These are phyloP conservation scores for Lomentospora prolificans DNA, from an alignment of 2,329 filamentous ascomycete genomes.

Conservation along the genomic window DNA sequence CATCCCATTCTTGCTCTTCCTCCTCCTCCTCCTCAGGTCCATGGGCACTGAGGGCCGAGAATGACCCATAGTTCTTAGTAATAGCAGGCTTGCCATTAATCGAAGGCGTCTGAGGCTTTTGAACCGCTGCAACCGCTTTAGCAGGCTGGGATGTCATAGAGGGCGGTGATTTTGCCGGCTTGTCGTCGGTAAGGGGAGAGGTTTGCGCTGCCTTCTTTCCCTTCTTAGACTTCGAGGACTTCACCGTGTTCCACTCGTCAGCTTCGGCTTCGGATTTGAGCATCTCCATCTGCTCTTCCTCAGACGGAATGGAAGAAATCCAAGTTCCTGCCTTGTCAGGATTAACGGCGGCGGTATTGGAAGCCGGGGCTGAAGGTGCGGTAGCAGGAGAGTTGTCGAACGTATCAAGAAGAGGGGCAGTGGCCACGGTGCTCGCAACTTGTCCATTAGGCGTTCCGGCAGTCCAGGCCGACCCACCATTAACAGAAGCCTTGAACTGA, in stretches of 20 bases:
- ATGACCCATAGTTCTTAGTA: conserved; percentile 31
- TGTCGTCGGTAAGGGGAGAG: conserved; percentile 16
- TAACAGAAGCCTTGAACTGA: conserved; percentile 39
- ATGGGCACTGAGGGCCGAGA: conserved; percentile 36
- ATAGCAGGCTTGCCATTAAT: conserved; percentile 20
- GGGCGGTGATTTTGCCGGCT: background rate
- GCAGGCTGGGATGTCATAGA: conserved; percentile 8
- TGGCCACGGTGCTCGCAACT: conserved; percentile 20
- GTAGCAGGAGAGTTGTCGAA: conserved; percentile 17
- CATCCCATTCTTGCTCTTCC: conserved; percentile 41
- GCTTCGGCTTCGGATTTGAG: conserved; percentile 36
- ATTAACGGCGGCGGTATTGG: conserved; percentile 20
- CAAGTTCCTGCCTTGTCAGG: conserved; percentile 30
- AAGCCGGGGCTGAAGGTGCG: conserved; percentile 15
- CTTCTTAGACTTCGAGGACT: conserved; percentile 27
- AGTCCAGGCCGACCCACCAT: conserved; percentile 32
- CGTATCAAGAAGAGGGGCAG: conserved; percentile 48
- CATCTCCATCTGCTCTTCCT: conserved; percentile 53
- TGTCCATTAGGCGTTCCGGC: conserved; percentile 23
- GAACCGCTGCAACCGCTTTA: conserved; percentile 15
- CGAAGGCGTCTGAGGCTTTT: conserved; percentile 14
- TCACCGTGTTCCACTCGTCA: conserved; percentile 50
- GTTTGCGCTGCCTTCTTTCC: conserved; percentile 30
- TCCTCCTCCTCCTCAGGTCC: conserved; percentile 31
- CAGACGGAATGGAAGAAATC: conserved; percentile 44